Base-by-base conservation (phyloP, 306 rosid species). In the Cicer chorassanicum region DNA sequence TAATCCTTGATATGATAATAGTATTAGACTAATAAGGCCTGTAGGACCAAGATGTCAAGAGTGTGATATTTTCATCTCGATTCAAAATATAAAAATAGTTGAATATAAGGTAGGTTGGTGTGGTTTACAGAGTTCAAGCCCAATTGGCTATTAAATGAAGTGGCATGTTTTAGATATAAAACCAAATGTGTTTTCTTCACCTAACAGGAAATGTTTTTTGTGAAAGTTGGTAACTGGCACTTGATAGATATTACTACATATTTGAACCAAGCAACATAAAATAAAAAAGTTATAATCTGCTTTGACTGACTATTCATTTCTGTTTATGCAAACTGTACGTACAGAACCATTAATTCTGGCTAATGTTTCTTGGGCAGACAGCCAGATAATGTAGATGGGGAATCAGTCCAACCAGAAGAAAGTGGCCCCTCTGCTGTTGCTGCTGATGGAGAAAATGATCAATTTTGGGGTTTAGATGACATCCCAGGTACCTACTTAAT, bases 401-500 rank as follows among this genome's bases (percentile, higher is more conserved):
- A 78, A 51, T 66, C 93, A n/a, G 70, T 8, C 57, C 90, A 70
- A 70, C 79, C 82, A 11, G 88, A 87, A 71, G 88, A 76, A 76
- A 77, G 79, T 84, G 86, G 89, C 63, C 80, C 85, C 29, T 44
- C 39, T 43, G 54, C 73, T 14, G 80, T 63, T 84, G 73, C 82
- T 46, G 91, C 82, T 46, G 91, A 84, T 68, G 89, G 87, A 76
- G 97, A 89, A 81, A 86, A 78, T 75, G 96, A 92, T 81, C 65
- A 79, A 19, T 95, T 89, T 51, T 95, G 99, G 99, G 83, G 80
- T 44, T 81, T 85, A 59, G 96, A 90, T 86, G 91, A 90, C 78
- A 84, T 95, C 63, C 84, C 95, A 80, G 99, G 99, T 95, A 82
- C 55, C 46, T 79, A 38, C 56, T 73, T 13, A n/a, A n/a, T 16